Evolutionary conservation across 1,284 basidiomycete species (phyloP), one percentile per base, ranked within the genome.

Genomic region (Blastosporella zonata): DNA sequence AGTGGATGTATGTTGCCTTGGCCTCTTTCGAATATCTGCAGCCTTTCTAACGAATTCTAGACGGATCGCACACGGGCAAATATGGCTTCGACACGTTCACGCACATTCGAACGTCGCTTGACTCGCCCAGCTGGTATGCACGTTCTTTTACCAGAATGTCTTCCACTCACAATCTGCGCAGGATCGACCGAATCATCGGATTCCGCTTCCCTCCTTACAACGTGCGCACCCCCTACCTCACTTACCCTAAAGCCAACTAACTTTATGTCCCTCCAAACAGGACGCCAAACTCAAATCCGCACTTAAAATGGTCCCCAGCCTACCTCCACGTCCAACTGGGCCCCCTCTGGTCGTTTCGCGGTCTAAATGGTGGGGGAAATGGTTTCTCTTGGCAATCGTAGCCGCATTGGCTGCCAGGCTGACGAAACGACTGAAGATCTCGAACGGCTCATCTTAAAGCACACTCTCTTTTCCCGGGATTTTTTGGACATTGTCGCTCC

Each of bases 11-110:
- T 57, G 82, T 66, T 2, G 12, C 18, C 39, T 21, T 17, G 29
- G 49, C 27, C 10, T 25, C n/a, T 37, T 43, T 13, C 7, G 9
- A 20, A 2, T 31, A 9, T 3, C 8, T 17, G 33, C 6, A 27
- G 20, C 28, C 33, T 17, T 35, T 22, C 20, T 15, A 23, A 45
- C 23, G 21, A 35, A 23, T 43, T 2, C 47, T 15, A 87, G 86
- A 73, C 40, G 87, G 87, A 4, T 72, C 72, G 38, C 78, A 84
- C 56, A 78, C 76, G 0, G 77, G 83, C 33, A 86, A 87, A 63
- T 83, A 69, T 57, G 65, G 70, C 1, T 90, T 88, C 58, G 81
- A 86, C 49, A 70, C 74, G 59, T 88, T 89, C 67, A 87, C 84
- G 0, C 86, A 90, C 58, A 57, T 76, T 13, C 74, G 87, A 46